Evolutionary conservation across 768 basidiomycete genomes (phyloP).

Genomic region (Xerocomellus amylosporus): DNA sequence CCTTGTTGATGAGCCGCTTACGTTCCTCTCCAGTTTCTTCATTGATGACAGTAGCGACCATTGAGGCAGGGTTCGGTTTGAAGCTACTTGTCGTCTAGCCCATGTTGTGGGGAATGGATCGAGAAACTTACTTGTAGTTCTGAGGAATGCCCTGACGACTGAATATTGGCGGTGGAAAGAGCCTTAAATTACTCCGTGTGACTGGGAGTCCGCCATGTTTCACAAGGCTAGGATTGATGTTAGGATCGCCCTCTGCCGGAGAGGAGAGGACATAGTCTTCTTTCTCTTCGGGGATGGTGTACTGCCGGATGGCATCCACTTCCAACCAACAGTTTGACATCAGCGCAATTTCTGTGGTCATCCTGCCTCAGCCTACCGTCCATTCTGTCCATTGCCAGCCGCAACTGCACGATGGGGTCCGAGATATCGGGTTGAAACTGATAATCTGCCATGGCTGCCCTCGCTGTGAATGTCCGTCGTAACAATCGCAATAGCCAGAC

Average conservation of each 20-base stretch:
- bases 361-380: conserved; percentile 57
- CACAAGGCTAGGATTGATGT: conserved; percentile 51
- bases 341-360: neutral
- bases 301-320: conserved; percentile 78
- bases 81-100: conserved; percentile 45
- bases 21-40: conserved; percentile 79
- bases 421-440: conserved; percentile 76
- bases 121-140: conserved; percentile 64
- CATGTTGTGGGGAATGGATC: neutral
- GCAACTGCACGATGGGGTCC: conserved; percentile 69
- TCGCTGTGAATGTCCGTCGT: conserved; percentile 1
- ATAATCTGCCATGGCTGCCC: conserved; percentile 87
- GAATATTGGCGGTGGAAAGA: conserved; percentile 89
- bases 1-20: conserved; percentile 78
- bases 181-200: conserved; percentile 57
- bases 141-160: conserved; percentile 77
- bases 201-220: conserved; percentile 12
- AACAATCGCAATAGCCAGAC: conserved; percentile 26
- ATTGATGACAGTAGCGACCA: conserved; percentile 61
- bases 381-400: conserved; percentile 71
- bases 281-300: conserved; percentile 62
- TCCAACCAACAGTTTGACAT: conserved; percentile 3
- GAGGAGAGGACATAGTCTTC: conserved; percentile 54
- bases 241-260: conserved; percentile 32
- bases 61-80: conserved; percentile 73